These are phyloP conservation scores for Myotisia sp. DNA, from an alignment of 2,329 filamentous ascomycete genomes.

Conservation along the genomic window DNA sequence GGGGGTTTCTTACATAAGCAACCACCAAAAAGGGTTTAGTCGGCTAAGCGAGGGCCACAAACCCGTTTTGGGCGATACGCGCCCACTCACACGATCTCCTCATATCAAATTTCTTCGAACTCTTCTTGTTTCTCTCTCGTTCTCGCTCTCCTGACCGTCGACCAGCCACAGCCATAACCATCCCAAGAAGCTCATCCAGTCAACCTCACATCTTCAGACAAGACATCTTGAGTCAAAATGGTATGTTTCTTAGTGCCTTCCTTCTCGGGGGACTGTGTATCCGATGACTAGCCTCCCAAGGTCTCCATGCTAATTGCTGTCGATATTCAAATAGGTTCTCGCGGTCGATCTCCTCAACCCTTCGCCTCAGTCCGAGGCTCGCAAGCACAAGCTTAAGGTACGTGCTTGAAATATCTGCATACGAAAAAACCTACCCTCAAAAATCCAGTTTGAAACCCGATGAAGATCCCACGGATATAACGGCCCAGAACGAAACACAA, in stretches of 20 bases:
- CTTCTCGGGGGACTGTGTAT: neutral
- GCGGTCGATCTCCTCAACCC: slow-evolving; percentile 99
- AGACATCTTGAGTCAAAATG: slow-evolving; percentile 30
- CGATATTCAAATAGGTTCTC: slow-evolving; percentile 65
- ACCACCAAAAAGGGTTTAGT: too few species aligned
- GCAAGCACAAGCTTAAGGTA: slow-evolving; percentile 99
- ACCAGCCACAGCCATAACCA: slow-evolving; percentile 16
- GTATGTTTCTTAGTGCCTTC: slow-evolving; percentile 15
- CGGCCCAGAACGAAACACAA: neutral
- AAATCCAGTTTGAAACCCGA: neutral
- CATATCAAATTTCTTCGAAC: too few species aligned
- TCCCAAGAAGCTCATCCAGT: slow-evolving; percentile 26
- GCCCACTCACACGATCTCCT: slow-evolving; percentile 4
- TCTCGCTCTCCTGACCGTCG: slow-evolving; percentile 17
- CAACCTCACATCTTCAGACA: slow-evolving; percentile 9
- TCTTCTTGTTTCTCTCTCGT: slow-evolving; percentile 23
- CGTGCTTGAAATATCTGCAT: slow-evolving; percentile 18
- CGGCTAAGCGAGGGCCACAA: too few species aligned
- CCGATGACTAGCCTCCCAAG: neutral
- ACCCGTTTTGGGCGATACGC: too few species aligned
- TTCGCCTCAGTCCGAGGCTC: slow-evolving; percentile 89
- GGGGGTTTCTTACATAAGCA: too few species aligned
- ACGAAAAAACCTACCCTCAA: neutral
- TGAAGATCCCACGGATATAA: slow-evolving; percentile 1
- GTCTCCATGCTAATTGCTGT: slow-evolving; percentile 9